Percentiles rank a stretch among this genome's conserved stretches.
Conservation (phyloP, 352 stramenopile genomes). For the Phytophthora agathidicida region DNA sequence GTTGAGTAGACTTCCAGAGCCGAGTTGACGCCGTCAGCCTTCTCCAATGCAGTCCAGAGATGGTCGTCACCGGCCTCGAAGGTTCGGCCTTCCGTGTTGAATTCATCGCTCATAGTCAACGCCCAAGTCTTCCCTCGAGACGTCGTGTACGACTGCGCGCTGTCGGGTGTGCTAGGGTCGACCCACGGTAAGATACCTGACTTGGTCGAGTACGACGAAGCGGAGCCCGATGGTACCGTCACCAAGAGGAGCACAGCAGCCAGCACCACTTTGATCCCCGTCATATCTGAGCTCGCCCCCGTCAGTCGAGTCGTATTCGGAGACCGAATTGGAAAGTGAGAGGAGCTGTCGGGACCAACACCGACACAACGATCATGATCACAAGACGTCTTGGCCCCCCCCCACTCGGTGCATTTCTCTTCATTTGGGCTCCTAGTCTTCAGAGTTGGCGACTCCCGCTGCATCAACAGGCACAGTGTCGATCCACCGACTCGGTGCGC, state of each 20-base stretch:
- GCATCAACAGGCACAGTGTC: not conserved
- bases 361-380: constrained; percentile 1
- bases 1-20: constrained; percentile 92
- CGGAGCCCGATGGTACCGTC: not conserved
- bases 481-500: not conserved
- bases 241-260: not conserved
- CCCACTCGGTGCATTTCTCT: not conserved
- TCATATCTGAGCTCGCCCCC: not conserved
- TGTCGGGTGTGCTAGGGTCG: constrained; percentile 24
- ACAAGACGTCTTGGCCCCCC: not conserved
- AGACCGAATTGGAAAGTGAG: constrained; percentile 18
- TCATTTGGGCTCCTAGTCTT: constrained; percentile 26
- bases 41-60: constrained; percentile 90
- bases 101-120: constrained; percentile 65
- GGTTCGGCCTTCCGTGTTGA: constrained; percentile 51
- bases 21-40: constrained; percentile 75
- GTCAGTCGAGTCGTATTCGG: constrained; percentile 10
- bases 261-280: not conserved
- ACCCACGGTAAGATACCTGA: constrained; percentile 27
- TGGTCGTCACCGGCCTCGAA: constrained; percentile 94
- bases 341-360: constrained; percentile 2
- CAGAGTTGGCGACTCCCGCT: not conserved
- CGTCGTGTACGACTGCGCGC: constrained; percentile 29
- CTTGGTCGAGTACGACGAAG: constrained; percentile 31
- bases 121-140: constrained; percentile 52